These are phyloP conservation scores for Ceraceosorus guamensis DNA, from an alignment of 1,284 basidiomycete genomes.

Conservation along the genomic window DNA sequence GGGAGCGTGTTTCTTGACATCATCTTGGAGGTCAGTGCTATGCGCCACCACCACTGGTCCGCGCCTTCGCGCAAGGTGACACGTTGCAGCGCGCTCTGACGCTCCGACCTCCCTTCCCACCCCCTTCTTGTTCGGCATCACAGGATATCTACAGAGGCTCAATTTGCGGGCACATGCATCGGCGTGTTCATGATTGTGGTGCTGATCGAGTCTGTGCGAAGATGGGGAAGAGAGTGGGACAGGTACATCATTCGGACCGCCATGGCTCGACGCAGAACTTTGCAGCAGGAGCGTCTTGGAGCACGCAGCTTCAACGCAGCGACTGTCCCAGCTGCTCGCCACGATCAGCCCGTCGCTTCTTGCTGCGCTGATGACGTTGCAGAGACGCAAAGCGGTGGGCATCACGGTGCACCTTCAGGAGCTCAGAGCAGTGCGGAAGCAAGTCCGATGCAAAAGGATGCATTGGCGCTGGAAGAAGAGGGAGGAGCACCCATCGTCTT, in stretches of 20 bases:
- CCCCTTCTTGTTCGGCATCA: background rate
- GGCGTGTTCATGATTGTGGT: slow-evolving; percentile 17
- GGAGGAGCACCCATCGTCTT: background rate
- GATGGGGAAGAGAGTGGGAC: slow-evolving; percentile 18
- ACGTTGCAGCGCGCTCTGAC: too few relatives aligned
- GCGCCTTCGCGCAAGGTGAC: too few relatives aligned
- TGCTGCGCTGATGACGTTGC: background rate
- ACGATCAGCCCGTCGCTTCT: too few relatives aligned
- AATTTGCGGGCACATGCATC: slow-evolving; percentile 18
- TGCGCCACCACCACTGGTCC: too few relatives aligned
- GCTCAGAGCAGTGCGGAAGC: too few relatives aligned
- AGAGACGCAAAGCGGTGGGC: background rate
- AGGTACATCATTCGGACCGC: slow-evolving; percentile 15
- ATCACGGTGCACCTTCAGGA: too few relatives aligned
- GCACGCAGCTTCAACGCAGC: too few relatives aligned
- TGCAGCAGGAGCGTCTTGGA: background rate
- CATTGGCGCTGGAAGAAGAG: background rate
- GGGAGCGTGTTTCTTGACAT: slow-evolving; percentile 7
- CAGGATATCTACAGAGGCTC: slow-evolving; percentile 10
- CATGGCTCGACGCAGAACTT: background rate
- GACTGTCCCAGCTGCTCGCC: too few relatives aligned
- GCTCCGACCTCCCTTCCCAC: background rate
- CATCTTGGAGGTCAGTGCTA: slow-evolving; percentile 1
- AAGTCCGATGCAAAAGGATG: too few relatives aligned
- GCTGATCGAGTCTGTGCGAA: slow-evolving; percentile 12